Evolutionary conservation across 1,139 yeast species (phyloP).

Genomic region (Saccharomyces pastorianus): DNA sequence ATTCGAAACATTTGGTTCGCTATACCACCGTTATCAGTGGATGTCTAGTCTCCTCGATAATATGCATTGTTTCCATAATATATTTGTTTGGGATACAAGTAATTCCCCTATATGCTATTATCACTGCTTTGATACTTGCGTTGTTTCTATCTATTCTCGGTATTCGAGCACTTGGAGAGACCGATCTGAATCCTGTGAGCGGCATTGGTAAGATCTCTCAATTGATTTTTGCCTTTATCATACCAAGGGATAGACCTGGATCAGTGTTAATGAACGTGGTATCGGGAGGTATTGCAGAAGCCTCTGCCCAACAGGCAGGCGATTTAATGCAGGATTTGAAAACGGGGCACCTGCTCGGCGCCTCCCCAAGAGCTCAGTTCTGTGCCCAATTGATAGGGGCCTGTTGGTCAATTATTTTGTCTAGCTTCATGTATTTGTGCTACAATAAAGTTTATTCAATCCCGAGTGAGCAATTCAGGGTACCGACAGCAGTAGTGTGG

Average conservation of each 20-base stretch:
- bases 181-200: conserved; percentile 92
- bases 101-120: conserved; percentile 63
- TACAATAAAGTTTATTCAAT: conserved; percentile 77
- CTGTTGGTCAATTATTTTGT: conserved; percentile 66
- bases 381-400: conserved; percentile 86
- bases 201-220: conserved; percentile 95
- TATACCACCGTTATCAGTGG: conserved; percentile 50
- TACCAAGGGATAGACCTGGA: conserved; percentile 73
- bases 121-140: conserved; percentile 66
- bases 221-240: conserved; percentile 68
- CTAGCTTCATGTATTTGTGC: conserved; percentile 72
- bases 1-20: conserved; percentile 45
- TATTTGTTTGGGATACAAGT: conserved; percentile 54
- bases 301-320: conserved; percentile 98
- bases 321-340: conserved; percentile 95
- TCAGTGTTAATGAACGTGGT: conserved; percentile 75
- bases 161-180: conserved; percentile 90
- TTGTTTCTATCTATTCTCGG: conserved; percentile 74
- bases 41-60: conserved; percentile 50
- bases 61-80: conserved; percentile 59
- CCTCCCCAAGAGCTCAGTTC: conserved; percentile 88
- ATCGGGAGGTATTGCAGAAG: conserved; percentile 96
- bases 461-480: conserved; percentile 71
- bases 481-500: conserved; percentile 96
- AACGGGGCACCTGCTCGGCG: conserved; percentile 87